Evolutionary conservation across 2,329 filamentous ascomycete genomes (phyloP), one percentile per base, ranked within the genome.

Genomic region (Samsoniella hepiali): DNA sequence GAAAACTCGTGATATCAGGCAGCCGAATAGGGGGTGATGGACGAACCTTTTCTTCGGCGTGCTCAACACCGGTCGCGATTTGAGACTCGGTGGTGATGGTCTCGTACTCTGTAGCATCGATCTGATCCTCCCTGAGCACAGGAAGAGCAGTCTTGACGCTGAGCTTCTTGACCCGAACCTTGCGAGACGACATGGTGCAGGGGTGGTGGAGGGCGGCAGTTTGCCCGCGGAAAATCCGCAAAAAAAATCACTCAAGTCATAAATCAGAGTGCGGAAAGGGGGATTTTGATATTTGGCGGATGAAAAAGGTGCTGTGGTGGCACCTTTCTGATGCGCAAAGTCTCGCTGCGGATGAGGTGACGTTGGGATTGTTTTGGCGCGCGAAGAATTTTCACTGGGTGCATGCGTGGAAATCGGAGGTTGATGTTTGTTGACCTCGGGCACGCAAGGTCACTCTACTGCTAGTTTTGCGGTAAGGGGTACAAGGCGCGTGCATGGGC

Each of bases 11-110:
- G 81, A 82, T 76, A 75, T 77, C 72, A 71, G 68, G 68, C 68
- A 62, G 67, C 69, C 65, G 62, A 66, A 69, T 62, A 65, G 65
- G 65, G 68, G 65, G 70, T 71, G 69, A 67, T 68, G 68, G 67
- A 91, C 93, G 87, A 79, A 97, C 95, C 81, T 94, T 94, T 86
- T 98, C 93, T 80, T 99, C 95, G 68, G 88, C 91, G 76, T 96
- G 93, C 79, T 99, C 95, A 71, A 99, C 95, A 78, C 95, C 95
- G 69, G 93, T 97, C 75, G 95, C 93, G 75, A 97, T 92, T 89
- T 91, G 79, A 83, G 87, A 81, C 86, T 91, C 84, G 75, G 90
- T 89, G 70, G 90, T 90, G 75, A 94, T 88, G 72, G 91, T 86
- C 79, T 96, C 91, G 77, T 97, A 96, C 78, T 93, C 87, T 72